These are phyloP conservation scores for Podospora sp. DNA, from an alignment of 495 filamentous ascomycete species.

Conservation along the genomic window DNA sequence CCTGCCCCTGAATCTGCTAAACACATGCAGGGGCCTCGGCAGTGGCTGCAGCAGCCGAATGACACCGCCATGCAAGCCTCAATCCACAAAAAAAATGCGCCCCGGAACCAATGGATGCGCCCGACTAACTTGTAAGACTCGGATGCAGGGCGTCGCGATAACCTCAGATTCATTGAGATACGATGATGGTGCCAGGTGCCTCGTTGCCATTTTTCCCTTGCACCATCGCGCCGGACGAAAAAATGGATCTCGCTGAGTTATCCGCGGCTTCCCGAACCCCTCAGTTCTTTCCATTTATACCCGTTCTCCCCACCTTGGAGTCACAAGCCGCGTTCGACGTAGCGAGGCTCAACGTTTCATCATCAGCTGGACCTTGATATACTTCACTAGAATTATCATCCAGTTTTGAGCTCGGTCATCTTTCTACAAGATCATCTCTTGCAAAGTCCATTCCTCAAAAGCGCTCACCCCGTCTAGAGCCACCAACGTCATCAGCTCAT, in stretches of 20 bases:
- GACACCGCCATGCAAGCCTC: too few species aligned
- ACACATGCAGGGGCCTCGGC: too few species aligned
- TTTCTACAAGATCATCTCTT: neutral
- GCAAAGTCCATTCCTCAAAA: neutral
- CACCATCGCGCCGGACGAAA: neutral
- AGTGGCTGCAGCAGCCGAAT: too few species aligned
- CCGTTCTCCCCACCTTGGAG: neutral
- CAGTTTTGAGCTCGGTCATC: neutral
- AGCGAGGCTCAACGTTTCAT: neutral
- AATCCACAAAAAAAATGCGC: neutral
- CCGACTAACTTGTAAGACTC: neutral
- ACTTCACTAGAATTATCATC: neutral
- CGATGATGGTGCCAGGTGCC: neutral
- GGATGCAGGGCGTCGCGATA: neutral
- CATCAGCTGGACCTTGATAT: neutral
- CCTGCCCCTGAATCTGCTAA: too few species aligned
- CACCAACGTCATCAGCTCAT: neutral
- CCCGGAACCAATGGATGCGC: neutral
- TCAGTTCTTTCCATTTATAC: conserved; percentile 2
- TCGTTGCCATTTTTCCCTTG: neutral
- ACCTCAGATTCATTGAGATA: neutral
- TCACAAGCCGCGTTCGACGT: neutral
- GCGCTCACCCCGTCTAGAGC: neutral
- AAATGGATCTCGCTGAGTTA: neutral
- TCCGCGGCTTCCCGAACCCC: conserved; percentile 7